Percentiles rank a stretch among this genome's conserved stretches.
phyloP scores from a whole-genome alignment of 148 eudicot species.

The Spergularia marina region DNA sequence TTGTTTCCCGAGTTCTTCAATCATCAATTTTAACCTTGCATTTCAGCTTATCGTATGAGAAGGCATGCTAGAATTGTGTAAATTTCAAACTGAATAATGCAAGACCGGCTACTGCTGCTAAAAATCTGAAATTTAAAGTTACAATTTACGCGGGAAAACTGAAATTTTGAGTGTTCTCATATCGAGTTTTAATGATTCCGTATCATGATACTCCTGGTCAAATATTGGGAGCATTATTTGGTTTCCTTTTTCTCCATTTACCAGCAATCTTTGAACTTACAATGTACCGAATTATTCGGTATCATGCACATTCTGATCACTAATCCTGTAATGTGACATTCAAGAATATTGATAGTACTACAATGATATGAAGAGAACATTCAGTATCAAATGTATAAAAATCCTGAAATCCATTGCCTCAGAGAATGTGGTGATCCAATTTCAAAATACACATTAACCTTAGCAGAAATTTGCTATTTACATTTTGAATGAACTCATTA shows the following conservation, averaged over 20 bases:
- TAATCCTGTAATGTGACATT: neutral
- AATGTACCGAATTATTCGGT: constrained; percentile 11
- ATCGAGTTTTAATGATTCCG: neutral
- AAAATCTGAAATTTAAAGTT: too few species aligned
- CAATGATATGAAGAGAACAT: neutral
- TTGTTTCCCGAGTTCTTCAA: too few species aligned
- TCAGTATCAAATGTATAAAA: neutral
- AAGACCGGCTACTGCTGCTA: too few species aligned
- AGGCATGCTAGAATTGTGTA: too few species aligned
- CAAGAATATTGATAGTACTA: neutral
- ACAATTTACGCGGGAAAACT: too few species aligned
- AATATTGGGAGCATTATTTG: neutral
- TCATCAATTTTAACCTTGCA: too few species aligned
- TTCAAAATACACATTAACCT: neutral
- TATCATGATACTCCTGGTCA: neutral
- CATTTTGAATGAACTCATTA: neutral
- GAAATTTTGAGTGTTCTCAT: neutral
- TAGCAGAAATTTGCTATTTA: neutral
- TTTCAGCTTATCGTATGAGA: too few species aligned
- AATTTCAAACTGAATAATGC: too few species aligned
- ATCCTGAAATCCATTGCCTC: constrained; percentile 8
- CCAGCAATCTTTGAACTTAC: too few species aligned
- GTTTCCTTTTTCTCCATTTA: neutral
- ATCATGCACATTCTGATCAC: constrained; percentile 5
- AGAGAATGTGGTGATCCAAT: neutral